Conservation (phyloP, 306 rosid genomes). For the Rosa lucieae region DNA sequence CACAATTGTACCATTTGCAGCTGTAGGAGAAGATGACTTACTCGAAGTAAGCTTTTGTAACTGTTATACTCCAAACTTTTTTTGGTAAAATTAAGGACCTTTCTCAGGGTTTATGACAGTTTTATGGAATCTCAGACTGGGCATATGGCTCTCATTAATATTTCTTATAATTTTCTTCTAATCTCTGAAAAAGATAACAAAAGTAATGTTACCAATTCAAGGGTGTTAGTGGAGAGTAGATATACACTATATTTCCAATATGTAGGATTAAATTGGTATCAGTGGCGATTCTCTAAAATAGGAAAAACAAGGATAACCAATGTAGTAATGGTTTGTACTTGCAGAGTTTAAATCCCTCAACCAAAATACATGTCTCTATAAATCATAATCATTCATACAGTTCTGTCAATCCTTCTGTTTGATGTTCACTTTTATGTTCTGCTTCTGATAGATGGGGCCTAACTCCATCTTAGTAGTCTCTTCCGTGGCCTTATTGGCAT, state of each 20-base stretch:
- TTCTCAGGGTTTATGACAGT: not conserved
- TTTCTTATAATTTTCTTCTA: not conserved
- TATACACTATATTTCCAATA: not conserved
- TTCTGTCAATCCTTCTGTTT: not conserved
- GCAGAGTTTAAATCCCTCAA: not conserved
- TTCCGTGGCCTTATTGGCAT: not conserved
- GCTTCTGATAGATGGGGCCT: not conserved
- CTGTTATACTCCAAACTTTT: not conserved
- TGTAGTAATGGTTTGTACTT: not conserved
- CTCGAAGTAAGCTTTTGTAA: constrained; percentile 52
- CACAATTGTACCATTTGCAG: constrained; percentile 91
- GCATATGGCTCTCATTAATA: not conserved
- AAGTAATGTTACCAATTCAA: not conserved
- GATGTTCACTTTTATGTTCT: not conserved
- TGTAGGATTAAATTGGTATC: not conserved
- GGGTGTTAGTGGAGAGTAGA: not conserved
- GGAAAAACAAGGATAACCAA: not conserved
- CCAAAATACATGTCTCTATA: not conserved
- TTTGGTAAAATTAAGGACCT: not conserved
- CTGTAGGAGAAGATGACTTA: constrained; percentile 91
- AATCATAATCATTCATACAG: too few relatives aligned
- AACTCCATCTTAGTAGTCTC: not conserved
- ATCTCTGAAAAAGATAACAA: not conserved
- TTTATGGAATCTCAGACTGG: not conserved
- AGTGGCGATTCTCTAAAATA: not conserved